These are phyloP conservation scores for Chrysoporthe austroafricana DNA, from an alignment of 2,329 filamentous ascomycete genomes.

Conservation along the genomic window DNA sequence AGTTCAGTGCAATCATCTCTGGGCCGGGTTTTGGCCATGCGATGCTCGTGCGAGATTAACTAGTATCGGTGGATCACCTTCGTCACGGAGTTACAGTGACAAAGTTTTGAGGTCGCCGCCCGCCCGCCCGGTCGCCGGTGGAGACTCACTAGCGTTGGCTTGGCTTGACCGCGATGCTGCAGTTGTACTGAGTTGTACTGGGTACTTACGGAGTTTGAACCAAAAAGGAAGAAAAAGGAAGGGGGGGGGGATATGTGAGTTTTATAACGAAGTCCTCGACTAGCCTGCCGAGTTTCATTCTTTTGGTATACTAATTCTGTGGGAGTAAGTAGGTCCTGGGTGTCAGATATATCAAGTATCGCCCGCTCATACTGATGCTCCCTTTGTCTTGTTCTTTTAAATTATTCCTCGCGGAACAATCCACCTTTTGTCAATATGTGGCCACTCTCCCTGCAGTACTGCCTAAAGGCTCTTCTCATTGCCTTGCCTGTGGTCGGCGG, in stretches of 20 bases:
- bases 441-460: constrained; percentile 11
- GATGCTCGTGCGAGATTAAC: not conserved
- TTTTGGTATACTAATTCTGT: not conserved
- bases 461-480: constrained; percentile 23
- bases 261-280: not conserved
- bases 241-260: not conserved
- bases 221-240: not conserved
- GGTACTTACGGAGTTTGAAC: too few species aligned
- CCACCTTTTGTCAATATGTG: not conserved
- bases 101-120: not conserved
- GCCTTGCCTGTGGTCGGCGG: constrained; percentile 20
- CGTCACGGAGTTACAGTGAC: not conserved
- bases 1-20: not conserved
- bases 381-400: not conserved
- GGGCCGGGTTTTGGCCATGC: not conserved
- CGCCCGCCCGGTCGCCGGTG: not conserved
- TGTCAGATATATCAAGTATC: not conserved
- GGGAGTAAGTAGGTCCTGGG: not conserved
- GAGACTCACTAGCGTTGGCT: not conserved
- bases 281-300: not conserved
- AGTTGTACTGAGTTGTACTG: too few species aligned
- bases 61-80: not conserved
- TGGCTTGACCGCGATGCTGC: not conserved
- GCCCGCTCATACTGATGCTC: not conserved
- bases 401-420: not conserved